Evolutionary conservation across 306 rosid genomes (phyloP).

Genomic region (Dalbergia cochinchinensis): DNA sequence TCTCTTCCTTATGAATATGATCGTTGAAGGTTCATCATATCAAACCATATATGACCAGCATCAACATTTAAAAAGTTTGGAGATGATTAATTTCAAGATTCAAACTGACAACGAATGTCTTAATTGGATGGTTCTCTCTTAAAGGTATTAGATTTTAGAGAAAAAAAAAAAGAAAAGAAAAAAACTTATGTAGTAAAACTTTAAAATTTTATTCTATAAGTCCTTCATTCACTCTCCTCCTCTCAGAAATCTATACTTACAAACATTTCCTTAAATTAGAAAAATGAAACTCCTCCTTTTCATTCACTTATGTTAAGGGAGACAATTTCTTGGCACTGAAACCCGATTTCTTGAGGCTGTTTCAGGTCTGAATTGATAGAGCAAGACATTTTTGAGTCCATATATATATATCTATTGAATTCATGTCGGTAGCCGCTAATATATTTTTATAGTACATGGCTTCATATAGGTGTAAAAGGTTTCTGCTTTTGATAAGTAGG

Average conservation of each 20-base stretch:
- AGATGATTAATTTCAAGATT: too few relatives aligned
- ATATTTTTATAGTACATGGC: background rate
- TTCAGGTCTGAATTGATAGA: conserved; percentile 23
- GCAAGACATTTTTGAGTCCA: conserved; percentile 19
- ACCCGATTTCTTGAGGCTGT: background rate
- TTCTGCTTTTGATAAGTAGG: conserved; percentile 1
- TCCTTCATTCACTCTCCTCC: too few relatives aligned
- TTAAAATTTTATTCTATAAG: too few relatives aligned
- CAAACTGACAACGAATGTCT: background rate
- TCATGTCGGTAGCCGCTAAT: conserved; percentile 31
- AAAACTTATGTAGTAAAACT: too few relatives aligned
- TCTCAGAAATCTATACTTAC: too few relatives aligned
- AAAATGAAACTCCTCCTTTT: too few relatives aligned
- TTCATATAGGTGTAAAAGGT: background rate
- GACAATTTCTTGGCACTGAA: conserved; percentile 29
- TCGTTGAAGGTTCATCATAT: conserved; percentile 20
- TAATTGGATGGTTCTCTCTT: too few relatives aligned
- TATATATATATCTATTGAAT: background rate
- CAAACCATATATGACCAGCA: background rate
- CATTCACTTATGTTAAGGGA: background rate
- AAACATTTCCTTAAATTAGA: too few relatives aligned
- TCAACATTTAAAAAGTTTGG: too few relatives aligned
- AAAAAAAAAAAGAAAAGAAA: too few relatives aligned
- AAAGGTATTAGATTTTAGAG: too few relatives aligned
- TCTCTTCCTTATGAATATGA: background rate